A percentile compares a stretch with the other conserved stretches of the same genome.
phyloP scores from a whole-genome alignment of 2,329 filamentous ascomycete genomes.

The Penicillium sp. region DNA sequence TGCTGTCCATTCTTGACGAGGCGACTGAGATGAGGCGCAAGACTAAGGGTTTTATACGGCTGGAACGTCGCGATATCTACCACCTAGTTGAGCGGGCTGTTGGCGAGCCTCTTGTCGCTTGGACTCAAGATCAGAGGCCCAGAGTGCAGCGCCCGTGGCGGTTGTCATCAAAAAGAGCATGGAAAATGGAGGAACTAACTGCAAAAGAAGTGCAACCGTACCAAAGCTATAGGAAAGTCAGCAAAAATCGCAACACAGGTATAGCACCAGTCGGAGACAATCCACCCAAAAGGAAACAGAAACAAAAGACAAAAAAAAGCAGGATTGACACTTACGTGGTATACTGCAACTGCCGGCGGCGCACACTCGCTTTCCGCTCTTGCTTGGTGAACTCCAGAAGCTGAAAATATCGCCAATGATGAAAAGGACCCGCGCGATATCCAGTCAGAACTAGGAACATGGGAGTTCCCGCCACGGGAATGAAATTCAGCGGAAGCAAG shows the following conservation, averaged over 20 bases:
- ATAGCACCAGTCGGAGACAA: too few species aligned
- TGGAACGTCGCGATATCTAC: slow-evolving; percentile 36
- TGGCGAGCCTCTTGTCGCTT: slow-evolving; percentile 34
- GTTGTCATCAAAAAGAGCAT: slow-evolving; percentile 92
- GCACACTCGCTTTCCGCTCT: slow-evolving; percentile 65
- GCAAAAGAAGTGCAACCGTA: slow-evolving; percentile 71
- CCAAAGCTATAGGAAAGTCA: slow-evolving; percentile 56
- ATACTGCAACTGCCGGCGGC: slow-evolving; percentile 69
- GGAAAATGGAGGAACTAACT: slow-evolving; percentile 83
- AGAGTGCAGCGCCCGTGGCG: slow-evolving; percentile 76
- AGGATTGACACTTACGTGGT: slow-evolving; percentile 56
- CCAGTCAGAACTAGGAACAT: slow-evolving; percentile 86
- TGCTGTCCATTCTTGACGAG: too few species aligned
- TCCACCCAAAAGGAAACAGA: neutral
- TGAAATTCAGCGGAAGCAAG: slow-evolving; percentile 75
- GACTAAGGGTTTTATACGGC: slow-evolving; percentile 13
- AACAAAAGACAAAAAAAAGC: neutral
- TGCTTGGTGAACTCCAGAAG: slow-evolving; percentile 68
- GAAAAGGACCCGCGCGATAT: slow-evolving; percentile 76
- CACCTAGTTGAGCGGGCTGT: slow-evolving; percentile 16
- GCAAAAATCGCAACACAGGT: too few species aligned
- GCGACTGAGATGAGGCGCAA: too few species aligned
- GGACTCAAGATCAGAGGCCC: slow-evolving; percentile 73
- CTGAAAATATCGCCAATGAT: slow-evolving; percentile 87
- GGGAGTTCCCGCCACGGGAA: slow-evolving; percentile 75